Conservation (phyloP, 345 rosid genomes). For the Populus nigra region DNA sequence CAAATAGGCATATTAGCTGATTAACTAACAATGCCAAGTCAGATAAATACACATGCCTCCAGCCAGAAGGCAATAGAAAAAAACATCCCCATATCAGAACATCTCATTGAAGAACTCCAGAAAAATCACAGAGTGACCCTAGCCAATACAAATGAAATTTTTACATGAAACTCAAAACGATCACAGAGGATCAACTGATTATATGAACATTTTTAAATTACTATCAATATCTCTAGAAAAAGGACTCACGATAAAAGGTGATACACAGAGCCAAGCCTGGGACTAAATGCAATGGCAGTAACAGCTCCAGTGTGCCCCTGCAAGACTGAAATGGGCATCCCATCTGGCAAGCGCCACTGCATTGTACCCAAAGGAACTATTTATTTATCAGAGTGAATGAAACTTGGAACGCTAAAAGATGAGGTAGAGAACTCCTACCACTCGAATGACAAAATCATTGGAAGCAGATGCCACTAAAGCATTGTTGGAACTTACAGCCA, state of each 20-base stretch:
- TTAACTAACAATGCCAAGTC: constrained; percentile 9
- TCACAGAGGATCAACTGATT: constrained; percentile 15
- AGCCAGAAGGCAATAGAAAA: constrained; percentile 10
- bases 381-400: constrained; percentile 8
- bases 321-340: constrained; percentile 87
- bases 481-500: constrained; percentile 97
- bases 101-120: background rate
- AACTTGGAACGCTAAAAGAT: constrained; percentile 16
- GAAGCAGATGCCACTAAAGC: constrained; percentile 90
- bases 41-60: constrained; percentile 3
- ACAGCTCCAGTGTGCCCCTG: constrained; percentile 95
- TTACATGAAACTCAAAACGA: constrained; percentile 12
- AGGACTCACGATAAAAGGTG: constrained; percentile 93
- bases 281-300: constrained; percentile 97
- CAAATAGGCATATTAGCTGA: constrained; percentile 7
- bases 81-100: constrained; percentile 7
- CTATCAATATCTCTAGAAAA: constrained; percentile 15
- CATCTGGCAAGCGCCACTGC: constrained; percentile 99
- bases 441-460: constrained; percentile 86
- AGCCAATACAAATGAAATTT: background rate
- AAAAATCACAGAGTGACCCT: constrained; percentile 10
- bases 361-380: constrained; percentile 11
- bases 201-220: background rate
- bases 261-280: constrained; percentile 79
- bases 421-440: constrained; percentile 53